phyloP scores from a whole-genome alignment of 768 basidiomycete species.

The Pulveroboletus sp. region DNA sequence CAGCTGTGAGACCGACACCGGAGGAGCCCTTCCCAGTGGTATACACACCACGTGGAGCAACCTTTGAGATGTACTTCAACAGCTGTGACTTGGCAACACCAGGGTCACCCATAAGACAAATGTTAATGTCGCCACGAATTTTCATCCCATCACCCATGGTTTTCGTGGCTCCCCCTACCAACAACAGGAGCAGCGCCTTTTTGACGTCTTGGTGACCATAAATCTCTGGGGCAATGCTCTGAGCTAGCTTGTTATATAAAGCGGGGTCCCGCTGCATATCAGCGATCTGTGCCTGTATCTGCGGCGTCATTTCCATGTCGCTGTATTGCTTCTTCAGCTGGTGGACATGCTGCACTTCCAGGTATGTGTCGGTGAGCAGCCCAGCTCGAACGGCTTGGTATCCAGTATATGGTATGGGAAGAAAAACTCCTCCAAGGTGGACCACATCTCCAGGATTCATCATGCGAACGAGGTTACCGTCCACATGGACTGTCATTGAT shows the following conservation, averaged over 20 bases:
- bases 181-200: constrained; percentile 85
- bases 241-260: constrained; percentile 85
- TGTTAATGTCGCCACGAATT: constrained; percentile 95
- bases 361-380: constrained; percentile 93
- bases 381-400: constrained; percentile 97
- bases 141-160: constrained; percentile 96
- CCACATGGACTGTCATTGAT: constrained; percentile 95
- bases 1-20: constrained; percentile 96
- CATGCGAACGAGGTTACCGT: constrained; percentile 81
- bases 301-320: constrained; percentile 89
- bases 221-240: constrained; percentile 96
- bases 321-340: constrained; percentile 98
- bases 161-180: constrained; percentile 97
- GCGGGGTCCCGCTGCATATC: constrained; percentile 69
- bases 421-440: constrained; percentile 93
- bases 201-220: constrained; percentile 98
- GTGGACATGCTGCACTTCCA: constrained; percentile 85
- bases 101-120: constrained; percentile 99
- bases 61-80: constrained; percentile 97
- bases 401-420: constrained; percentile 96
- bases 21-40: constrained; percentile 99
- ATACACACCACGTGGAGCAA: constrained; percentile 95
- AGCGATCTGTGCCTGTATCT: constrained; percentile 65
- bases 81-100: constrained; percentile 98
- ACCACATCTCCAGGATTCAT: constrained; percentile 97